Evolutionary conservation across 2,329 filamentous ascomycete genomes (phyloP).

Genomic region (Xylariaceae sp.): DNA sequence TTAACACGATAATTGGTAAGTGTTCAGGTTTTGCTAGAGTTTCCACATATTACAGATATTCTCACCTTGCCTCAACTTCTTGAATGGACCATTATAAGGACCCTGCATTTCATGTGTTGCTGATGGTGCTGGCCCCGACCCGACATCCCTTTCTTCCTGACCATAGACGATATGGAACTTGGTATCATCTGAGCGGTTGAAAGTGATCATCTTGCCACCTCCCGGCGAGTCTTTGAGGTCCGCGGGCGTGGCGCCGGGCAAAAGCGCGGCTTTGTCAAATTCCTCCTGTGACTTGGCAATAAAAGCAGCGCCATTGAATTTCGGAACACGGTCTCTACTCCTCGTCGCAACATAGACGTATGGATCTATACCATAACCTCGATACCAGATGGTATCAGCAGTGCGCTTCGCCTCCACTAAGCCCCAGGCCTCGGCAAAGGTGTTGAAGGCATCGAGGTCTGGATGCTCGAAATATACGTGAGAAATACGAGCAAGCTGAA

Average conservation of each 20-base stretch:
- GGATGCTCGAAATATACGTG: conserved; percentile 27
- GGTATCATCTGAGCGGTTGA: conserved; percentile 33
- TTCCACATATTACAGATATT: no score
- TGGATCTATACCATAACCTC: conserved; percentile 47
- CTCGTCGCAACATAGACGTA: conserved; percentile 44
- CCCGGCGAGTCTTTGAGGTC: conserved; percentile 40
- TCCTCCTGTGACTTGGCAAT: conserved; percentile 34
- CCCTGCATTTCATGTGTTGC: conserved; percentile 18
- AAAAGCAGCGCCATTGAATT: conserved; percentile 26
- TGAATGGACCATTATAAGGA: conserved; percentile 17
- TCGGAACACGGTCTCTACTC: conserved; percentile 18
- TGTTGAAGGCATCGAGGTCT: conserved; percentile 22
- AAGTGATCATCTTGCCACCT: conserved; percentile 39
- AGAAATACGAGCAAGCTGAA: conserved; percentile 17
- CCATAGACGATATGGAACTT: conserved; percentile 27
- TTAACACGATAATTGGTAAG: conserved; percentile 1
- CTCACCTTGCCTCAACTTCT: conserved; percentile 18
- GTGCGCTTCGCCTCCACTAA: conserved; percentile 20
- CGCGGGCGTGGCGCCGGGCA: conserved; percentile 35
- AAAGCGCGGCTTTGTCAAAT: conserved; percentile 37
- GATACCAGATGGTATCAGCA: conserved; percentile 40
- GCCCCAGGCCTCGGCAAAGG: conserved; percentile 29
- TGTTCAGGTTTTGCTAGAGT: no score
- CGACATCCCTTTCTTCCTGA: conserved; percentile 16
- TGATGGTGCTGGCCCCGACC: conserved; percentile 4